Conservation (phyloP, 305 asterid species). For the Fraxinus nigra region DNA sequence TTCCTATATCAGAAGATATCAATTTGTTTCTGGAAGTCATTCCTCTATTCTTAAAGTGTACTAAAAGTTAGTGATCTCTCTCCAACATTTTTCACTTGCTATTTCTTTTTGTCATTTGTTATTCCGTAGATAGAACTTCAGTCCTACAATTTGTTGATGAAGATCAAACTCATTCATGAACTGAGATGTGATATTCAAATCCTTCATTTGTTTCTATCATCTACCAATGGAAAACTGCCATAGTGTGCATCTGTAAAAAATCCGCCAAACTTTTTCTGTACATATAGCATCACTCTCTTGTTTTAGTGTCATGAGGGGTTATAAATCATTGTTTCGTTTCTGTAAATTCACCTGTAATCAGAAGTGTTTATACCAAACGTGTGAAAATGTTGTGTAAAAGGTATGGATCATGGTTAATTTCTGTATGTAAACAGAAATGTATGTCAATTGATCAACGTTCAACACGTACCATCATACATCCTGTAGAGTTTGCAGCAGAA, state of each 20-base stretch:
- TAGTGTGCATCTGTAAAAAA: no score
- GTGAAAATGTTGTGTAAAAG: neutral
- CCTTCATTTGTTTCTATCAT: neutral
- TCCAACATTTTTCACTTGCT: neutral
- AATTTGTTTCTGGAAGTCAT: neutral
- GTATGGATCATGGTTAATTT: neutral
- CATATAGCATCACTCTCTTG: no score
- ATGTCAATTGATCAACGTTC: no score
- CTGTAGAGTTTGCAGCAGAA: no score
- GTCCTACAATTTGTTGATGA: neutral
- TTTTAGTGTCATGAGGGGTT: neutral
- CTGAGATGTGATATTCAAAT: neutral
- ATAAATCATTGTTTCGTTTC: neutral
- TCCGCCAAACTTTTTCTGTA: no score
- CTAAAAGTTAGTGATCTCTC: neutral
- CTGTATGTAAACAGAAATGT: neutral
- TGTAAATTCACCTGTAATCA: slow-evolving; percentile 3
- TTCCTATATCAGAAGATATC: neutral
- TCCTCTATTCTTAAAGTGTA: neutral
- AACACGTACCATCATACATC: no score
- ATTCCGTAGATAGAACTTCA: neutral
- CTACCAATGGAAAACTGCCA: no score
- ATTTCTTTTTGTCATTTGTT: no score
- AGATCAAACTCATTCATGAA: neutral
- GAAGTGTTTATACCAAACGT: neutral